Evolutionary conservation across 257 asterid species (phyloP), one percentile per base, ranked within the genome.

Genomic region (Salvia splendens): DNA sequence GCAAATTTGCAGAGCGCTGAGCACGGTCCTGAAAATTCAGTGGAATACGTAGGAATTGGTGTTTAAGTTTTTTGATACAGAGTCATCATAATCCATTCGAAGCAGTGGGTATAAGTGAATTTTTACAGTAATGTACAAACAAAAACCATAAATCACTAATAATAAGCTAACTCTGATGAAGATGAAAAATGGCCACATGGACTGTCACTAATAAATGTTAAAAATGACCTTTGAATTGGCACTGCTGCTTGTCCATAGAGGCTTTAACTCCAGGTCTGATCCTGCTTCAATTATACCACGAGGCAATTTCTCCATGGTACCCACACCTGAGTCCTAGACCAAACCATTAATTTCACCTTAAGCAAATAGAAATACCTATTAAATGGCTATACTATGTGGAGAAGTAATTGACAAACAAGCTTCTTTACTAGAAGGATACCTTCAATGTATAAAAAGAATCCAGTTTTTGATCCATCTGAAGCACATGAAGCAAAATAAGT

Each of bases 211-310:
- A 48, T 65, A 36, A 52, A 51, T 59, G 20, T 55, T 40, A 64
- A 69, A 73, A 17, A 67, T 78, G 38, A 87, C 95, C 90, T 83
- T 77, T 43, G 89, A 75, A 76, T 78, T 80, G 61, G 80, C 76
- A 78, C 79, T 82, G 83, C 85, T 82, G 32, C 87, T 70, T 68
- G 85, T 61, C 97, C 97, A 91, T 32, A 91, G 73, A 65, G 97
- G 97, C 85, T 86, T 91, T 61, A 85, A 75, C 79, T 91, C 96
- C 77, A 88, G 83, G 80, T 91, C 96, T 33, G 97, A 88, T 73
- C 72, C 77, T 24, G 84, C 81, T 71, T 86, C 82, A 12, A 86
- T 83, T 66, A 91, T 91, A 49, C 96, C 95, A 12, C 66, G 92
- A 60, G 97, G 97, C 75, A 91, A 80, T 47, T 84, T 76, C 58